A percentile compares a stretch with the other conserved stretches of the same genome.
Conservation (phyloP, 2,329 filamentous ascomycete genomes). For the Aspergillus fumigatiaffinis region DNA sequence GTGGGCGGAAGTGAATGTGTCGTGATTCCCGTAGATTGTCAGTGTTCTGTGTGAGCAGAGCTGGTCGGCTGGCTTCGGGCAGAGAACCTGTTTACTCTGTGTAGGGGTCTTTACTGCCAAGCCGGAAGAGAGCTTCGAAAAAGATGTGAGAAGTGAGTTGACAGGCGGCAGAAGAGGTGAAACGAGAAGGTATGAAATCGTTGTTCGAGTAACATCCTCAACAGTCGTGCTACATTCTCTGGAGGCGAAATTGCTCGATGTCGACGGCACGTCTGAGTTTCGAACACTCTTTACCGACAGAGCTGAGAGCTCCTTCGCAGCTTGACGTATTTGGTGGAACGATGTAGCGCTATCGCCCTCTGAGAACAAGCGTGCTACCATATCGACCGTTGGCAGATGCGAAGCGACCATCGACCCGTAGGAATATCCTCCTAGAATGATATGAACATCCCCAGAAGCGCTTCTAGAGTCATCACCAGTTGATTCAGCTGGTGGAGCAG, state of each 20-base stretch:
- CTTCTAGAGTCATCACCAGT: background rate
- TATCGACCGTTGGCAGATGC: conserved; percentile 58
- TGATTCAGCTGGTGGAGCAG: background rate
- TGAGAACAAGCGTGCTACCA: conserved; percentile 59
- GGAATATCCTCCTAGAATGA: conserved; percentile 77
- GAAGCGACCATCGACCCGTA: conserved; percentile 82
- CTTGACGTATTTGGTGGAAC: conserved; percentile 64
- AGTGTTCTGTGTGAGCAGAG: conserved; percentile 56
- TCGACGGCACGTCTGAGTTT: background rate
- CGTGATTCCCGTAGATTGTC: conserved; percentile 69
- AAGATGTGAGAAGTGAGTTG: conserved; percentile 60
- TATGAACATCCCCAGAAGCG: conserved; percentile 16
- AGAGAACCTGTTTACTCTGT: conserved; percentile 25
- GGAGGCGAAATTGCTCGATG: conserved; percentile 2
- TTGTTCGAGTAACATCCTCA: conserved; percentile 16
- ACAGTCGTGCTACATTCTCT: conserved; percentile 10
- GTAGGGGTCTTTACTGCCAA: conserved; percentile 23
- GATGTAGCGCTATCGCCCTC: conserved; percentile 52
- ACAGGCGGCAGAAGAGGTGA: conserved; percentile 59
- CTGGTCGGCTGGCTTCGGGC: conserved; percentile 53
- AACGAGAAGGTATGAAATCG: conserved; percentile 54
- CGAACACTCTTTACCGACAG: conserved; percentile 53
- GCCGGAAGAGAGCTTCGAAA: conserved; percentile 43
- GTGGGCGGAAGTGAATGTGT: conserved; percentile 65
- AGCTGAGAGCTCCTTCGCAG: conserved; percentile 64